Base-by-base conservation (phyloP, 2,329 filamentous ascomycete genomes). In the Stachybotrys chartarum region DNA sequence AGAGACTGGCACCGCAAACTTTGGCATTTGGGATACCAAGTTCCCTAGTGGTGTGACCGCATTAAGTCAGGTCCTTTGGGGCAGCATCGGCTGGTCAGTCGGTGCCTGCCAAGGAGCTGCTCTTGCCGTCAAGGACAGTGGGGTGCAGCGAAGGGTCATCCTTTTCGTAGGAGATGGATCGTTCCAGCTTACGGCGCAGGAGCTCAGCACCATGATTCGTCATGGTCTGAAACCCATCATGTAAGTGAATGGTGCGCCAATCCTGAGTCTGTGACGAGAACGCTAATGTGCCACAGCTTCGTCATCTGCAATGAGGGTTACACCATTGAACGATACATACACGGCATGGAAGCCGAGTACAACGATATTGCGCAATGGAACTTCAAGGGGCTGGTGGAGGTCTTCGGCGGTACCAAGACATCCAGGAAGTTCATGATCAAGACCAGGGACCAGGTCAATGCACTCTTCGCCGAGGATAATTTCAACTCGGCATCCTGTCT, bases 101-200 rank as follows among this genome's bases (percentile, higher is more conserved):
- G 80, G 80, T 56, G 81, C 81, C 18, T 76, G 75, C 39, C 80
- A 83, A 63, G 81, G 81, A 39, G 91, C 90, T 17, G 88, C 88
- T 1, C 77, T 94, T 11, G 91, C 89, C 1, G 83, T 85, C 0
- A 85, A 84, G 63, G 90, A 94, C 65, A 72, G 74, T 44, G 76
- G 75, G 5, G 70, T 71, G 39, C 76, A 82, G 52, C 74, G 83
- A 30, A 78, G 91, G 57, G 91, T 88, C 0, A 86, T 97, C 50
- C 77, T 96, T 44, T 92, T 95, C 66, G 90, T 91, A n/a, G 91
- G 91, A 30, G 91, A 96, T 64, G 91, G 91, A 31, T 90, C 86
- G 56, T 86, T 95, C 71, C 90, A 96, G 69, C 78, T 96, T 56
- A 95, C 90, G 0, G 86, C 83, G 0, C 91, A 96, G 68, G 91